phyloP scores from a whole-genome alignment of 192 early-diverging fungal genomes.

The Cetraspora pellucida region DNA sequence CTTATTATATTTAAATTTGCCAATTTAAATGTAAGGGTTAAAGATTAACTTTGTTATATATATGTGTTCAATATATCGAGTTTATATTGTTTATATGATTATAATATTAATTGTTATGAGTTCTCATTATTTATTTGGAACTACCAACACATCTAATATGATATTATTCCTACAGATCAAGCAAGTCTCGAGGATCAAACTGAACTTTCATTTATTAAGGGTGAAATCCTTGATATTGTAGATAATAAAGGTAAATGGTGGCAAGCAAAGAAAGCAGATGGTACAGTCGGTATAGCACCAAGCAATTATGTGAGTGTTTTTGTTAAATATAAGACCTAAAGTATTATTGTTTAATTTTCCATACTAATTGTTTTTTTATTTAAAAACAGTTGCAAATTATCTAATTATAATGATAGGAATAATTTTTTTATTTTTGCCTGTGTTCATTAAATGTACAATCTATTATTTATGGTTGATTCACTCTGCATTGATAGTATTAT shows the following conservation, averaged over 20 bases:
- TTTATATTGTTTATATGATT: not conserved
- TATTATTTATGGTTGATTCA: no score
- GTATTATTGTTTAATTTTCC: not conserved
- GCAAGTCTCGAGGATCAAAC: slow-evolving; percentile 90
- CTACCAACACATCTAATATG: slow-evolving; percentile 3
- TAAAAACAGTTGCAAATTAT: not conserved
- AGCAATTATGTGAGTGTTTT: slow-evolving; percentile 68
- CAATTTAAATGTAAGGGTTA: no score
- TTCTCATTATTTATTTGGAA: no score
- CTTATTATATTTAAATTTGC: no score
- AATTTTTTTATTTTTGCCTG: no score
- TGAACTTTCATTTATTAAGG: slow-evolving; percentile 88
- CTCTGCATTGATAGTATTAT: no score
- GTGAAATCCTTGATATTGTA: slow-evolving; percentile 81
- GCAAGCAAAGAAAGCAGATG: slow-evolving; percentile 85
- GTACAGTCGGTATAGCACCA: slow-evolving; percentile 83
- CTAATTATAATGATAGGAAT: not conserved
- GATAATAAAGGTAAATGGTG: slow-evolving; percentile 98
- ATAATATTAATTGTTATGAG: not conserved
- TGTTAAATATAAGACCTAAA: not conserved
- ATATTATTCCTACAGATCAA: slow-evolving; percentile 56
- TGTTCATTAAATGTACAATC: no score
- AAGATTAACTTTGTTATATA: no score
- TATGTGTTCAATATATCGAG: no score
- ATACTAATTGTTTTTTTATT: not conserved